A percentile compares a stretch with the other conserved stretches of the same genome.
These are phyloP conservation scores for Tricholoma hemisulphureum DNA, from an alignment of 768 basidiomycete species.

Conservation along the genomic window DNA sequence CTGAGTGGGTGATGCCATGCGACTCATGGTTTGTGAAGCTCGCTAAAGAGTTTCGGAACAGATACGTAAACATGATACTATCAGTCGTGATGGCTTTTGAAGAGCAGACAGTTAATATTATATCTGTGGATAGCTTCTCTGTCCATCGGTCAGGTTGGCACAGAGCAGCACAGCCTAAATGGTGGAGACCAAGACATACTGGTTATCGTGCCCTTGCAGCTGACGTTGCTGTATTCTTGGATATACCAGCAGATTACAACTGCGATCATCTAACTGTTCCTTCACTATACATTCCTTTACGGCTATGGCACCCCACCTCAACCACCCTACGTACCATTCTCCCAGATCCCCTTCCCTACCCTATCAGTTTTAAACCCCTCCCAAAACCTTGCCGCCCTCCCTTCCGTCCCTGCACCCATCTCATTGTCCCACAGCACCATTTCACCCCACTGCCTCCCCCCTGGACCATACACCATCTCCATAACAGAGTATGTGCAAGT, in stretches of 20 bases:
- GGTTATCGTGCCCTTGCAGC: constrained; percentile 43
- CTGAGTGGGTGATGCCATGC: constrained; percentile 22
- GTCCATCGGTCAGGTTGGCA: neutral
- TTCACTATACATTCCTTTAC: neutral
- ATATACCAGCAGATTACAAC: neutral
- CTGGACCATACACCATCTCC: neutral
- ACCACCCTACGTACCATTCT: constrained; percentile 27
- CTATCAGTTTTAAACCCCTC: constrained; percentile 35
- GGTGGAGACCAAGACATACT: constrained; percentile 29
- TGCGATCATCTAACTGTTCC: neutral
- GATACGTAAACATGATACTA: constrained; percentile 54
- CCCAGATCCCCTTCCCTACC: constrained; percentile 33
- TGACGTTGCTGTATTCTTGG: constrained; percentile 46
- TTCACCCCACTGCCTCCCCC: neutral
- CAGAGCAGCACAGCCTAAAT: neutral
- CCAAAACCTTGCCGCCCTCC: constrained; percentile 44
- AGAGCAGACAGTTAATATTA: constrained; percentile 10
- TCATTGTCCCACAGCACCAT: neutral
- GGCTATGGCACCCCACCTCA: neutral
- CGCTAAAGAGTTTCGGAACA: constrained; percentile 56
- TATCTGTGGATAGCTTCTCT: neutral
- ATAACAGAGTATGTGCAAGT: neutral
- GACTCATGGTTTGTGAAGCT: constrained; percentile 45
- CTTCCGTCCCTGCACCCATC: constrained; percentile 28
- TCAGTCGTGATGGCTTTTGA: constrained; percentile 39